Evolutionary conservation across 192 early-diverging fungal genomes (phyloP), one percentile per base, ranked within the genome.

Genomic region (Podila horticola): DNA sequence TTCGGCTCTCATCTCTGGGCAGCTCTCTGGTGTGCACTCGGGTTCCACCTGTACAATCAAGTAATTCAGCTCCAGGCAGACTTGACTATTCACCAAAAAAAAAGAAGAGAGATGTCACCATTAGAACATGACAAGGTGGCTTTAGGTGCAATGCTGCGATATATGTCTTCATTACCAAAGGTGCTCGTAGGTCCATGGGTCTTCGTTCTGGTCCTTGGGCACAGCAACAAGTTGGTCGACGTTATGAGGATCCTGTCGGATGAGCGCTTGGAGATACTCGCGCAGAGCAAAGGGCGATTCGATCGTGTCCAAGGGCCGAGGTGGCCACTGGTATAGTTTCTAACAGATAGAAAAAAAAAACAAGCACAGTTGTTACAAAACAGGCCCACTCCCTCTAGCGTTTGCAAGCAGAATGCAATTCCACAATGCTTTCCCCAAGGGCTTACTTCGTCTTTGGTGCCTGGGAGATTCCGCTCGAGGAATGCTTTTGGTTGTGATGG

Each of bases 1-100:
- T 49, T 92, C 89, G 3, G 97, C 96, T 65, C 95, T 93, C 98
- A 99, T 99, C 50, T 96, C 92, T 2, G 94, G 94, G 74, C 98
- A 99, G 6, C 84, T 79, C 30, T 88, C 85, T 3, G 84, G 72
- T 0, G 92, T 95, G 75, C 95, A 97, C 69, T 98, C 97, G 19
- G 72, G 45, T 75, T 90, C 89, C 30, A 98, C 76, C 52, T 90
- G 72, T 0, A 91, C 86, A 12, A 97, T 82, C 34, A 97, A 88
- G 74, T 87, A 88, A 68, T 92, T 93, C 33, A 99, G 85, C 75
- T 98, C 94, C 29, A 94, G 83, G 71, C 96, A 97, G 8, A 96
- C 30, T 15, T 50, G 62, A 29, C 31, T 55, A n/a, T 10, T 28
- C 62, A 52, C 17, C 57, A 67, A 55, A 63, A 74, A 49, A 58